Conservation (phyloP, 2,329 filamentous ascomycete species). For the Fusarium sp. region DNA sequence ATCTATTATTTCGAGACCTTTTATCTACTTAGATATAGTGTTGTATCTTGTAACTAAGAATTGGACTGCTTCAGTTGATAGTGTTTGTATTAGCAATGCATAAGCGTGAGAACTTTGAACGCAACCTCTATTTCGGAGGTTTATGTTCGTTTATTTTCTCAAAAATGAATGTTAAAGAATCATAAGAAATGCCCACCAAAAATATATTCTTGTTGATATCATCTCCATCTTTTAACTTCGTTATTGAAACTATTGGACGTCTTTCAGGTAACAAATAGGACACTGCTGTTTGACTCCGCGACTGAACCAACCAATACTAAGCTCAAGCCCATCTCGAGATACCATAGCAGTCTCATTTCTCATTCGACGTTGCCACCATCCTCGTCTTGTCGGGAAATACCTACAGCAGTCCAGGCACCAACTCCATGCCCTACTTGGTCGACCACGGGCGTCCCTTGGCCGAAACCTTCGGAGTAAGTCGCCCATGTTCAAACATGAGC, state of each 20-base stretch:
- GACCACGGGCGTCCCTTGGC: conserved; percentile 25
- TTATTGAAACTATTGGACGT: not conserved
- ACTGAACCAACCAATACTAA: conserved; percentile 27
- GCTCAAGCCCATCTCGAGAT: not conserved
- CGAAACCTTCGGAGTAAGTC: conserved; percentile 29
- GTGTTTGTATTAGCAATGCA: not conserved
- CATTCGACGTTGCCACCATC: conserved; percentile 31
- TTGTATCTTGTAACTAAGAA: not conserved
- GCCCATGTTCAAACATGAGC: conserved; percentile 21
- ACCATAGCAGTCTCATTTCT: not conserved
- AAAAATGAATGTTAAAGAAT: not conserved
- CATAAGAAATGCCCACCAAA: not conserved
- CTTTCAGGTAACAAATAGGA: conserved; percentile 21
- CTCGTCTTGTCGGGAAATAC: conserved; percentile 34
- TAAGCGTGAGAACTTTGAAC: no score
- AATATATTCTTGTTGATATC: not conserved
- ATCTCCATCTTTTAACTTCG: no score
- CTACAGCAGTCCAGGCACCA: conserved; percentile 40
- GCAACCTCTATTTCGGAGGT: not conserved
- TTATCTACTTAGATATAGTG: no score
- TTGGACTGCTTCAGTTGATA: not conserved
- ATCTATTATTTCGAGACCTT: not conserved
- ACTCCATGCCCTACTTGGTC: conserved; percentile 21
- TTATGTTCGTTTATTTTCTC: not conserved
- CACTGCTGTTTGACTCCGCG: conserved; percentile 36